Base-by-base conservation (phyloP, 106 monocot genomes). In the Narthecium ossifragum region DNA sequence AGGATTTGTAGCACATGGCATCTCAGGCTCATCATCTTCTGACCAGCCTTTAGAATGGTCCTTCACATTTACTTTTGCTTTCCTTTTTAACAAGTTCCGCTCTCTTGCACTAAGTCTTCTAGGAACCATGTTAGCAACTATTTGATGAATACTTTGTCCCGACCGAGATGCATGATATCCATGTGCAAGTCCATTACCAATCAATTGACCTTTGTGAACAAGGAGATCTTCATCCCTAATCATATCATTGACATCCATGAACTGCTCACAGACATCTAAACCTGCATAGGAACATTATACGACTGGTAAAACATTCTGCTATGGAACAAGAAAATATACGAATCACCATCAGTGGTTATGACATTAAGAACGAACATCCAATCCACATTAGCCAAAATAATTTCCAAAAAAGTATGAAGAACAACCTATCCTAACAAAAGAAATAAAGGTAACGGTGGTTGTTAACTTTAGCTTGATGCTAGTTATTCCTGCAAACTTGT, bases 181-280 rank as follows among this genome's bases (percentile, higher is more conserved):
- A 78, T 70, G 80, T 34, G 57, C 53, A 31, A 60, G 28, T 39
- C 72, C 90, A 74, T 75, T 88, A 34, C 70, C 68, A 70, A 65
- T 64, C 27, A 51, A 47, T 29, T 80, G 70, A 59, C 46, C 63
- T 51, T 69, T 81, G 41, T 75, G 90, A n/a, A 73, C 46, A 46
- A 96, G 63, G 70, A 96, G 86, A 68, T 96, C 96, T 55, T 96
- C 96, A 81, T 96, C 96, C 61, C 47, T 90, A 14, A 96, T 87
- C 75, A 96, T 78, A 38, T 96, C 96, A 70, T 64, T 84, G 31
- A 96, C 73, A 71, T 96, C 96, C 90, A 96, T 96, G 72, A 90
- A 96, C 48, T 90, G 96, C 74, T 90, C 96, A 67, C 90, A 96
- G 45, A 90, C 80, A 87, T 96, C 90, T 66, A 96, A 68, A 15